Evolutionary conservation across 768 basidiomycete species (phyloP).

Genomic region (Agrocybe pediades): DNA sequence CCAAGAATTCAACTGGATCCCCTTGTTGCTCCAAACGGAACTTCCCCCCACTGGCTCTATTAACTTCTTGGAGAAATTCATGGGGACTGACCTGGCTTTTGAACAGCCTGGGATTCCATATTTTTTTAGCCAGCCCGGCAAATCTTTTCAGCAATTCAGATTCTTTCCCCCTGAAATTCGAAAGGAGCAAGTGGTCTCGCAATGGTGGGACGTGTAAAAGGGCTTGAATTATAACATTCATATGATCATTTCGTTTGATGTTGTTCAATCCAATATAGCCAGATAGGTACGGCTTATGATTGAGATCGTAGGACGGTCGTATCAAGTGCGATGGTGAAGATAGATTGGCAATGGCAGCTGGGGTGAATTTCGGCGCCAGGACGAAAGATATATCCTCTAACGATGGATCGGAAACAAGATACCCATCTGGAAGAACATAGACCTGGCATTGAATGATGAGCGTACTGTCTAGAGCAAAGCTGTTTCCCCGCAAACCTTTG

Average conservation of each 20-base stretch:
- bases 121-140: constrained; percentile 82
- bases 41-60: constrained; percentile 83
- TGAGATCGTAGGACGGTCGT: constrained; percentile 85
- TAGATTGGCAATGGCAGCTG: constrained; percentile 50
- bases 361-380: constrained; percentile 85
- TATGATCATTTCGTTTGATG: constrained; percentile 95
- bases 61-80: constrained; percentile 97
- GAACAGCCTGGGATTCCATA: constrained; percentile 97
- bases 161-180: constrained; percentile 71
- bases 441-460: constrained; percentile 56
- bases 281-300: constrained; percentile 79
- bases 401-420: constrained; percentile 94
- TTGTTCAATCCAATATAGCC: constrained; percentile 98
- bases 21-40: constrained; percentile 94
- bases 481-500: constrained; percentile 72
- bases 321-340: constrained; percentile 59
- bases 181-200: constrained; percentile 84
- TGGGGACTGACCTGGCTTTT: constrained; percentile 99
- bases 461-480: constrained; percentile 9
- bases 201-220: constrained; percentile 90
- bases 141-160: constrained; percentile 90
- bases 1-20: constrained; percentile 93
- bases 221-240: constrained; percentile 96
- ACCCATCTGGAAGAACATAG: constrained; percentile 96
- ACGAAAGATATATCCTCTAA: constrained; percentile 94